These are phyloP conservation scores for Strobilomyces dryophilus DNA, from an alignment of 768 basidiomycete genomes.

Conservation along the genomic window DNA sequence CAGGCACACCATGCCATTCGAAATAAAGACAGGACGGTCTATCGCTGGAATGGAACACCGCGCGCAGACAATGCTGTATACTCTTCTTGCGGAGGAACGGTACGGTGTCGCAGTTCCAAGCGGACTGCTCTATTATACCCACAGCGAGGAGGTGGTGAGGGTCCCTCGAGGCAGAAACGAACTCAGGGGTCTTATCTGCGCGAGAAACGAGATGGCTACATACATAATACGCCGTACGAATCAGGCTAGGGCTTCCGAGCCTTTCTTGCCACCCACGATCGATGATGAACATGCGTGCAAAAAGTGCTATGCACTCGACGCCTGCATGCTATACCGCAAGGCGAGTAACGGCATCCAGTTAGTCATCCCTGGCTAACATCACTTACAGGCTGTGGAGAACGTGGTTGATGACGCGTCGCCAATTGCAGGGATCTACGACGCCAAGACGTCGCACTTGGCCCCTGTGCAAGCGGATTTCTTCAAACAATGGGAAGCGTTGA, in stretches of 20 bases:
- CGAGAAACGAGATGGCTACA: conserved; percentile 79
- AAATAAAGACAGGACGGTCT: conserved; percentile 92
- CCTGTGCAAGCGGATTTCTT: conserved; percentile 70
- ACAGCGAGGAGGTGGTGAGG: conserved; percentile 79
- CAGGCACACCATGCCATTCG: conserved; percentile 61
- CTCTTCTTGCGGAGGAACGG: conserved; percentile 84
- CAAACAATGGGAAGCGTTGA: conserved; percentile 82
- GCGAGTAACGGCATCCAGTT: conserved; percentile 32
- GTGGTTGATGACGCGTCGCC: conserved; percentile 49
- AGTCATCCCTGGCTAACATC: not conserved
- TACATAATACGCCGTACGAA: conserved; percentile 59
- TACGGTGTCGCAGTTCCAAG: conserved; percentile 77
- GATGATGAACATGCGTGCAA: conserved; percentile 78
- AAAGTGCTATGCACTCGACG: conserved; percentile 76
- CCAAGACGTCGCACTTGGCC: conserved; percentile 81
- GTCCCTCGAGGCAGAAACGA: conserved; percentile 82
- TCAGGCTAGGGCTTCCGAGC: conserved; percentile 32
- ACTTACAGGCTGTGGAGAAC: conserved; percentile 61
- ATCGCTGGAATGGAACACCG: conserved; percentile 85
- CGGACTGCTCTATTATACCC: conserved; percentile 92
- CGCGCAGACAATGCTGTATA: conserved; percentile 97
- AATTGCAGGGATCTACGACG: conserved; percentile 63
- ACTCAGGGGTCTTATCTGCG: conserved; percentile 73
- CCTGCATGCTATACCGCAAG: conserved; percentile 93
- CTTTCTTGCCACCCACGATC: conserved; percentile 83